Evolutionary conservation across 2,329 filamentous ascomycete species (phyloP).

Genomic region (Dactylellina haptotyla): DNA sequence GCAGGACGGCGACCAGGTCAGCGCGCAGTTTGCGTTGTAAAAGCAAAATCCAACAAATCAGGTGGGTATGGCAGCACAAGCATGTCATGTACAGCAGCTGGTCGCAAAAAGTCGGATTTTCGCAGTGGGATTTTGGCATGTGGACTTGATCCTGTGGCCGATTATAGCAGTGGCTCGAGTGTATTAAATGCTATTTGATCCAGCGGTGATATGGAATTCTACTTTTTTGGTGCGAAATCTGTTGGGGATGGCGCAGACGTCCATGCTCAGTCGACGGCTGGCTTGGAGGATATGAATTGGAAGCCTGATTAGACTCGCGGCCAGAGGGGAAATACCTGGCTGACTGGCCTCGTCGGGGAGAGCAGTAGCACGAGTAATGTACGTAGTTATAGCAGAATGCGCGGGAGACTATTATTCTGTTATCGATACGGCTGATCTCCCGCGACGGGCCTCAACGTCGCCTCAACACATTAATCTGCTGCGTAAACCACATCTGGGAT

Average conservation of each 20-base stretch:
- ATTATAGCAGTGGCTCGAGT: too few species aligned
- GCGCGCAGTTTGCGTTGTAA: slow-evolving; percentile 14
- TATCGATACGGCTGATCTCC: slow-evolving; percentile 17
- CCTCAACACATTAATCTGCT: slow-evolving; percentile 3
- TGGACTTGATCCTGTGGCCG: slow-evolving; percentile 31
- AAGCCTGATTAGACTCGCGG: too few species aligned
- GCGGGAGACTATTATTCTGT: too few species aligned
- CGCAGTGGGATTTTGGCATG: slow-evolving; percentile 14
- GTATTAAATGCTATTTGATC: too few species aligned
- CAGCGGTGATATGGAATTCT: too few species aligned
- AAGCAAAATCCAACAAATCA: slow-evolving; percentile 41
- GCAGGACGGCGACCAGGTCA: background rate
- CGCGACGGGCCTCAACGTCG: slow-evolving; percentile 8
- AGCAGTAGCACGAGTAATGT: too few species aligned
- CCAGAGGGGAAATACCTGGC: background rate
- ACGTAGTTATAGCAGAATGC: too few species aligned
- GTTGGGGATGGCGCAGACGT: slow-evolving; percentile 3
- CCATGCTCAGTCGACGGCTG: background rate
- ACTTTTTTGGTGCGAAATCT: too few species aligned
- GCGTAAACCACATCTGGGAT: background rate
- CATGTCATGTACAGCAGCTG: slow-evolving; percentile 7
- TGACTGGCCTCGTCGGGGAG: too few species aligned
- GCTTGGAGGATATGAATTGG: background rate
- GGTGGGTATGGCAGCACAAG: slow-evolving; percentile 28
- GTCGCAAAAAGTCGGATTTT: background rate